Percentiles rank a stretch among this genome's conserved stretches.
These are phyloP conservation scores for Leccinum broughii DNA, from an alignment of 768 basidiomycete species.

Conservation along the genomic window DNA sequence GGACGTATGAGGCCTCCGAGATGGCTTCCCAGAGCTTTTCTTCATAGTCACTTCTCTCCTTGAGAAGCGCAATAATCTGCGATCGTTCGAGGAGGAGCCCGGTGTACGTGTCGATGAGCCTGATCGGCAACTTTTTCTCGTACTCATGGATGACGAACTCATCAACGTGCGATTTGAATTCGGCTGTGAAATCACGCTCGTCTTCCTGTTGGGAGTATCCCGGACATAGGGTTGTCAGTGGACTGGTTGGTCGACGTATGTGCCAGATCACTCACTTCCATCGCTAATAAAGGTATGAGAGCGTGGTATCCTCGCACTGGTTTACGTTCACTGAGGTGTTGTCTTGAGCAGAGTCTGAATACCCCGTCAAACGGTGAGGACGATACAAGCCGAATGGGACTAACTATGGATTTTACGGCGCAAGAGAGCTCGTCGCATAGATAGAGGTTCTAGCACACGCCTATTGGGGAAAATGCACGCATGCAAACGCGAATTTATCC, in stretches of 20 bases:
- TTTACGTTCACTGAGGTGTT: neutral
- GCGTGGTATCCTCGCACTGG: neutral
- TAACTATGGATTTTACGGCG: neutral
- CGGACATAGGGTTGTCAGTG: neutral
- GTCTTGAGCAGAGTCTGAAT: neutral
- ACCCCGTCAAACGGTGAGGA: neutral
- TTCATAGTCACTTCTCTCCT: constrained; percentile 14
- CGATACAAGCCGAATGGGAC: neutral
- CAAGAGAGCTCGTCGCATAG: neutral
- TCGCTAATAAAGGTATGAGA: neutral
- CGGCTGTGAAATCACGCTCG: constrained; percentile 9
- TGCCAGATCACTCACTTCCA: constrained; percentile 8
- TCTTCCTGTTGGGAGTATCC: neutral
- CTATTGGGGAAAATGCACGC: neutral
- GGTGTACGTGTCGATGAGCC: constrained; percentile 28
- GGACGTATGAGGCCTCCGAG: neutral
- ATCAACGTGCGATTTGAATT: constrained; percentile 16
- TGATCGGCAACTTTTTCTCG: constrained; percentile 23
- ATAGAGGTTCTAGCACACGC: neutral
- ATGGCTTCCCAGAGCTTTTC: constrained; percentile 7
- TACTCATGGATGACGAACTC: constrained; percentile 17
- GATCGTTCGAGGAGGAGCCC: constrained; percentile 21
- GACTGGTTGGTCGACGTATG: neutral
- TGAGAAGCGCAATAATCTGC: constrained; percentile 21
- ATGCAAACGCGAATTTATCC: neutral